Conservation (phyloP, 345 rosid species). For the Lepidium didymum region DNA sequence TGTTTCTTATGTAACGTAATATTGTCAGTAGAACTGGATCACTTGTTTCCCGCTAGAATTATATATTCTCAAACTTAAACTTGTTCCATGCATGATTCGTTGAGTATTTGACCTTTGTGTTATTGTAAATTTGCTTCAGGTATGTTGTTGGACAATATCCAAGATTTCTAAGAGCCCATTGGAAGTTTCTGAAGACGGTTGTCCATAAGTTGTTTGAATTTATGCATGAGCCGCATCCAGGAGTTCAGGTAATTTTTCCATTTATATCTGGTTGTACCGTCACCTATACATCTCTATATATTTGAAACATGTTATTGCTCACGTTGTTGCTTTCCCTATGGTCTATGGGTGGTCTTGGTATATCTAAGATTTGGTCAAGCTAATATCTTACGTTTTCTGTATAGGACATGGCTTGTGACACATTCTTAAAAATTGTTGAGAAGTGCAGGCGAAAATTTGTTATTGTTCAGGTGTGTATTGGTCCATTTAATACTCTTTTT, state of each 20-base stretch:
- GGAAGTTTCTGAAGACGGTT: constrained; percentile 98
- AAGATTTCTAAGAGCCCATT: constrained; percentile 94
- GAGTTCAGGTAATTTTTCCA: constrained; percentile 70
- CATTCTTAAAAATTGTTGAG: constrained; percentile 95
- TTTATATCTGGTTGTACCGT: not conserved
- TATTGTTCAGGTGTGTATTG: constrained; percentile 61
- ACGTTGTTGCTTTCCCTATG: not conserved
- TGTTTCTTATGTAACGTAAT: not conserved
- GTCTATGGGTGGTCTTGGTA: not conserved
- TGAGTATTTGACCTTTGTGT: not conserved
- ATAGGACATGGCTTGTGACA: constrained; percentile 99
- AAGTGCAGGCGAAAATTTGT: constrained; percentile 95
- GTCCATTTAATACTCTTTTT: not conserved
- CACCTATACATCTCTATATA: not conserved
- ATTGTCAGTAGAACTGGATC: not conserved
- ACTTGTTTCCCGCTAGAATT: constrained; percentile 1
- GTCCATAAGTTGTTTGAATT: constrained; percentile 95
- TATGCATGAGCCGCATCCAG: constrained; percentile 99
- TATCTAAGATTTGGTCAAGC: not conserved
- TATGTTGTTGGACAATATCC: constrained; percentile 99
- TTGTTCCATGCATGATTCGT: constrained; percentile 5
- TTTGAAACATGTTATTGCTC: not conserved
- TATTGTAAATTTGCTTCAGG: constrained; percentile 42
- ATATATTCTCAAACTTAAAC: not conserved
- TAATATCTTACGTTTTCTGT: not conserved